Evolutionary conservation across 164 flowering plant genomes (phyloP), one percentile per base, ranked within the genome.

Genomic region (Annona cherimola): DNA sequence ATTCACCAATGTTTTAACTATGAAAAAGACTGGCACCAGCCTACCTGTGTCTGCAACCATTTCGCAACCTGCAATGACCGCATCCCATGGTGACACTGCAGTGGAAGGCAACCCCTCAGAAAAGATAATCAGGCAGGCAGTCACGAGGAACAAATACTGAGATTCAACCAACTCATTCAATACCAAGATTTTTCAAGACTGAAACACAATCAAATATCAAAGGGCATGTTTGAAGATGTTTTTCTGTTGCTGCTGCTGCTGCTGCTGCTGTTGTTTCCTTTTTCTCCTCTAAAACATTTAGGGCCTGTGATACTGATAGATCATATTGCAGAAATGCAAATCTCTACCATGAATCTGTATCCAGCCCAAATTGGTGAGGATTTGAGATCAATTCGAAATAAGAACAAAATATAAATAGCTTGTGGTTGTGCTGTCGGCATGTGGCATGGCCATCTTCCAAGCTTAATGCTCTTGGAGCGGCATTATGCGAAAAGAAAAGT

Each of bases 31-130:
- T 26, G 35, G 35, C 35, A 26, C 35, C 35, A 46, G 43, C 43
- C 4, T 80, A 92, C 97, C 93, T 90, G 95, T 45, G 89, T 76
- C 81, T 89, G 96, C 86, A 94, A 79, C 94, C 95, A 94, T 76
- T 87, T 86, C 41, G 98, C 93, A 75, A 89, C 92, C 73, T 94
- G 95, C 71, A 90, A 69, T 42, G 97, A 90, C 79, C 98, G 85
- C 86, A 86, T 69, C 26, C 97, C 98, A 81, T 90, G 96, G 80
- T 94, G 97, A 82, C 98, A 94, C 98, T 94, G 86, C 77, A 79
- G 57, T 40, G 14, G 63, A 40, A 70, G 40, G 19, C 18, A 42
- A 63, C 5, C 40, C 5, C 5, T 64, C 67, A 4, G 67, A 2
- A 64, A 64, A 63, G 66, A 63, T 12, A 41, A 64, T 64, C 8